Percentiles rank a stretch among this genome's conserved stretches.
Evolutionary conservation across 108 stramenopile genomes (phyloP).

Genomic region (Schizochytrium sp.): DNA sequence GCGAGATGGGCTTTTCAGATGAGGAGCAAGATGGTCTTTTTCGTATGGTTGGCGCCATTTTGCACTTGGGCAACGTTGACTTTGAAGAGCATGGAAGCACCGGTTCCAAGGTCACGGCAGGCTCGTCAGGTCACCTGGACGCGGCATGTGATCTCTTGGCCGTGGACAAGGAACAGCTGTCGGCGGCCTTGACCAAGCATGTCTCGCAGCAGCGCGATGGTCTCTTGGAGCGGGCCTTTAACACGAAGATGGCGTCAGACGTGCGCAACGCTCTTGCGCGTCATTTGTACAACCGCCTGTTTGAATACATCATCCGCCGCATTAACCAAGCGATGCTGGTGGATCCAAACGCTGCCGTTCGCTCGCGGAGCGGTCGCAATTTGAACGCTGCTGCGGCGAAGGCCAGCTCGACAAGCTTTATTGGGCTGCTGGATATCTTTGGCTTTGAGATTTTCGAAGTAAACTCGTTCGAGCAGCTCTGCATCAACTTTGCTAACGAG

Average conservation of each 20-base stretch:
- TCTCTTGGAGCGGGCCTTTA: slow-evolving; percentile 47
- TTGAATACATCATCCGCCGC: slow-evolving; percentile 76
- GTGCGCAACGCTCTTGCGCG: slow-evolving; percentile 87
- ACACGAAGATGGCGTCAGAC: slow-evolving; percentile 68
- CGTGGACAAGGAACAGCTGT: slow-evolving; percentile 64
- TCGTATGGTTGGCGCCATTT: slow-evolving; percentile 67
- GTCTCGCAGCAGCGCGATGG: slow-evolving; percentile 42
- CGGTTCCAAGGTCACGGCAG: neutral
- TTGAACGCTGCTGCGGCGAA: neutral
- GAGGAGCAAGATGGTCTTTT: slow-evolving; percentile 60
- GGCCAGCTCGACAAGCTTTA: neutral
- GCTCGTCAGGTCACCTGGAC: slow-evolving; percentile 22
- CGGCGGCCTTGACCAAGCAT: slow-evolving; percentile 64
- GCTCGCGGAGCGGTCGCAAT: neutral
- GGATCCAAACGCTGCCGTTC: neutral
- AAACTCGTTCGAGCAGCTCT: slow-evolving; percentile 52
- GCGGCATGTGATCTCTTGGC: slow-evolving; percentile 66
- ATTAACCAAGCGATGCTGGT: slow-evolving; percentile 76
- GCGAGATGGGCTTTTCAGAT: slow-evolving; percentile 29
- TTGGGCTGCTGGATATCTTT: slow-evolving; percentile 55
- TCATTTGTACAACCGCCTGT: slow-evolving; percentile 84
- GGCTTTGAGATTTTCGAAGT: slow-evolving; percentile 54
- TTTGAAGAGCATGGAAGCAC: slow-evolving; percentile 50
- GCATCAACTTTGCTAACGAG: slow-evolving; percentile 52
- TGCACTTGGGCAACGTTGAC: slow-evolving; percentile 78